Evolutionary conservation across 2,329 filamentous ascomycete species (phyloP).

Genomic region (Diaporthe sp.): DNA sequence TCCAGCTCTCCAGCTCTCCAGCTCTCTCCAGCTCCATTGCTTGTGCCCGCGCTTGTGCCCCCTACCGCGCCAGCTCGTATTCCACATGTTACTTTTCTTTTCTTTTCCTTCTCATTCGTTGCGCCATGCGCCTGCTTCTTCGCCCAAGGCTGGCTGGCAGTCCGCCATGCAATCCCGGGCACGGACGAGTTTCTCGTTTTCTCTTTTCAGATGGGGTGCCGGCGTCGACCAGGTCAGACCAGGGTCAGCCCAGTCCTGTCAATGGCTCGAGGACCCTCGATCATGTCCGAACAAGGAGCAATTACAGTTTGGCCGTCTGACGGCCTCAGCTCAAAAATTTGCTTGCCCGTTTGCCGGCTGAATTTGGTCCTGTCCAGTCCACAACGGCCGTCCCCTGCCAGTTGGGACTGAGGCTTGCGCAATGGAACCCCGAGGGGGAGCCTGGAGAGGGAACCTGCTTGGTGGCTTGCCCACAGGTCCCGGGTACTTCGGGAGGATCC

Average conservation of each 20-base stretch:
- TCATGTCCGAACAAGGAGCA: neutral
- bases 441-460: conserved; percentile 6
- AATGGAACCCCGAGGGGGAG: neutral
- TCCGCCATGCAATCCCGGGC: neutral
- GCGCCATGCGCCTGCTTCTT: neutral
- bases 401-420: conserved; percentile 14
- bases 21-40: conserved; percentile 3
- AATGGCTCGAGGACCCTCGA: neutral
- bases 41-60: conserved; percentile 26
- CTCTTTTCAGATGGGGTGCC: neutral
- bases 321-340: neutral
- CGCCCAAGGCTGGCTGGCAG: conserved; percentile 5
- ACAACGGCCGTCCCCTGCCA: neutral
- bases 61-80: conserved; percentile 41
- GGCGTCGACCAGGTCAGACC: conserved; percentile 1
- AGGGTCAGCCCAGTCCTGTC: neutral
- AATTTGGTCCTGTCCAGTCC: neutral
- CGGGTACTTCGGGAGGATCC: conserved; percentile 26
- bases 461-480: conserved; percentile 21
- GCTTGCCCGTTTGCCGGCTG: neutral
- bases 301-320: neutral
- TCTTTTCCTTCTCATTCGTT: neutral
- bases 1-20: conserved; percentile 5
- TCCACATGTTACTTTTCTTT: conserved; percentile 39
- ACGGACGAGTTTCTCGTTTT: neutral